Evolutionary conservation across 225 moss, liverwort and hornwort genomes (phyloP).

Genomic region (Rhytidiadelphus loreus): DNA sequence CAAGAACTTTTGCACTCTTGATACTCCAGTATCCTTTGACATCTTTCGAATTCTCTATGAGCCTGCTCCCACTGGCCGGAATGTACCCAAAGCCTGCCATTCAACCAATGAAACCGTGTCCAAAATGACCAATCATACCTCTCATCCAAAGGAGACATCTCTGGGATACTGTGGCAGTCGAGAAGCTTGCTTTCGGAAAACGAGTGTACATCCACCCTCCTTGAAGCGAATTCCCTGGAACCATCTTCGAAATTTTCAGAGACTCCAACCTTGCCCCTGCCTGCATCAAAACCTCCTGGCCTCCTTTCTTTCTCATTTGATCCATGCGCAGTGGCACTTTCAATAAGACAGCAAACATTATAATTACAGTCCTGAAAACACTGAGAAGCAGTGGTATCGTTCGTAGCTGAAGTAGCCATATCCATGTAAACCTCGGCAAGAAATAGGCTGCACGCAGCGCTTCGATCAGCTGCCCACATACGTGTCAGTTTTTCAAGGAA

Average conservation of each 20-base stretch:
- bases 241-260: neutral
- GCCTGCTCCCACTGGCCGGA: conserved; percentile 81
- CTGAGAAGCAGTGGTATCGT: conserved; percentile 32
- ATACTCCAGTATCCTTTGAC: conserved; percentile 59
- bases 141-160: conserved; percentile 24
- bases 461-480: conserved; percentile 69
- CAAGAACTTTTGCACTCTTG: conserved; percentile 29
- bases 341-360: conserved; percentile 75
- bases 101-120: conserved; percentile 85
- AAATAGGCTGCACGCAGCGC: conserved; percentile 68
- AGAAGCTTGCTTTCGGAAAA: neutral
- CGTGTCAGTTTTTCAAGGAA: conserved; percentile 71
- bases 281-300: neutral
- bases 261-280: neutral
- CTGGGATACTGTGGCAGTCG: neutral
- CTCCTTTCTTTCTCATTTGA: conserved; percentile 12
- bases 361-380: conserved; percentile 71
- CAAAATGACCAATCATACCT: conserved; percentile 75
- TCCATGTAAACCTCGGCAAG: conserved; percentile 94
- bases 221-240: neutral
- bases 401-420: conserved; percentile 56
- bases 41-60: conserved; percentile 66
- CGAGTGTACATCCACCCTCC: neutral
- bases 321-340: conserved; percentile 38
- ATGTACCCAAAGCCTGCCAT: conserved; percentile 67